Evolutionary conservation across 2,329 filamentous ascomycete species (phyloP).

Genomic region (Chaetothyriales sp.): DNA sequence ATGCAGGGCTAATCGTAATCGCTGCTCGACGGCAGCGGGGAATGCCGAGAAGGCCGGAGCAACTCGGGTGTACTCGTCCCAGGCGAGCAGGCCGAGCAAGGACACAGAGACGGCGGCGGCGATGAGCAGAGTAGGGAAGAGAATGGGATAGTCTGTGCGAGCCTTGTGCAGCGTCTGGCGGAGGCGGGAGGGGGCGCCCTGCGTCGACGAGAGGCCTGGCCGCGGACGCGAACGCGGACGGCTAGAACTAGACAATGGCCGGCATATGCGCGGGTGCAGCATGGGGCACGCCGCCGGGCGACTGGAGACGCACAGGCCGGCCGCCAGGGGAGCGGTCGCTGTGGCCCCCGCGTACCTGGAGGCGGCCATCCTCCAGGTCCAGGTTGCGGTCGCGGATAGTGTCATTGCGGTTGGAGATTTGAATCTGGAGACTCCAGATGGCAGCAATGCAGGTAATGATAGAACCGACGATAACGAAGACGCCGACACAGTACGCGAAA

Average conservation of each 20-base stretch:
- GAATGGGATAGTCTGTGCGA: slow-evolving; percentile 23
- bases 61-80: slow-evolving; percentile 29
- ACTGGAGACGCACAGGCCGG: not conserved
- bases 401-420: not conserved
- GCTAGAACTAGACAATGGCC: not conserved
- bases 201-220: too few relatives aligned
- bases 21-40: slow-evolving; percentile 32
- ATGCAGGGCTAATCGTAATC: slow-evolving; percentile 71
- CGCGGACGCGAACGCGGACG: not conserved
- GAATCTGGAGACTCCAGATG: not conserved
- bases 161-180: not conserved
- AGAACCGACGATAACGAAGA: not conserved
- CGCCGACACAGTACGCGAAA: not conserved
- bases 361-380: not conserved
- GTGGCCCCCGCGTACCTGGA: not conserved
- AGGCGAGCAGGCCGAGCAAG: slow-evolving; percentile 27
- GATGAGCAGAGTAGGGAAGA: slow-evolving; percentile 28
- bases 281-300: not conserved
- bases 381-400: not conserved
- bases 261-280: not conserved
- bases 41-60: slow-evolving; percentile 29
- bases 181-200: not conserved
- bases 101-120: slow-evolving; percentile 23
- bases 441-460: not conserved
- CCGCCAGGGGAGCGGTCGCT: too few relatives aligned